A percentile compares a stretch with the other conserved stretches of the same genome.
These are phyloP conservation scores for Phlyctochytrium planicorne DNA, from an alignment of 192 early-diverging fungal genomes.

Conservation along the genomic window DNA sequence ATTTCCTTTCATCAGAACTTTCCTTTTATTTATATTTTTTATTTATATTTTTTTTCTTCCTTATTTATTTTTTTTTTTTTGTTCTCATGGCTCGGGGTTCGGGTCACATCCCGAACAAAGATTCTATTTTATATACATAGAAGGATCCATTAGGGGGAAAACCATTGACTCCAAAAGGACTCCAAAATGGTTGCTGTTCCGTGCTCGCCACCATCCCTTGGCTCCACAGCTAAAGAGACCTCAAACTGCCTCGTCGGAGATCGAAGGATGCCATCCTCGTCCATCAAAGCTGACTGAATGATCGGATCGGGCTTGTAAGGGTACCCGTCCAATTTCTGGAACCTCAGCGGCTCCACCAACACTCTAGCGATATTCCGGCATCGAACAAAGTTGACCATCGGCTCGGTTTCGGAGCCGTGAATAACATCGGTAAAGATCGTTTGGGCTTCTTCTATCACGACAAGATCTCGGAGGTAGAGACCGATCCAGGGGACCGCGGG, in stretches of 20 bases:
- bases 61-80: no score
- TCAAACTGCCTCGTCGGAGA: slow-evolving; percentile 5
- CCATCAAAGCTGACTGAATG: neutral
- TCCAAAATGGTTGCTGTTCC: no score
- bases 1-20: no score
- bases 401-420: slow-evolving; percentile 6
- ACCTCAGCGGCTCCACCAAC: slow-evolving; percentile 13
- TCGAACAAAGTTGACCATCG: slow-evolving; percentile 15
- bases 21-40: no score
- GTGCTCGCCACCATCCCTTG: neutral
- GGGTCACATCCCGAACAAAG: no score
- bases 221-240: neutral
- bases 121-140: no score
- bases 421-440: neutral
- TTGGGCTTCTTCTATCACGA: slow-evolving; percentile 16
- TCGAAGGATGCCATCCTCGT: neutral
- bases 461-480: slow-evolving; percentile 15
- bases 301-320: neutral
- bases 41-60: no score
- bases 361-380: slow-evolving; percentile 12
- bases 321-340: slow-evolving; percentile 6
- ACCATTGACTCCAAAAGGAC: no score
- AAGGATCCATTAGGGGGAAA: no score
- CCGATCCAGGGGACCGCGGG: slow-evolving; percentile 14
- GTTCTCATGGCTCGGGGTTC: no score